phyloP scores from a whole-genome alignment of 768 basidiomycete species.

The Mycena vulgaris region DNA sequence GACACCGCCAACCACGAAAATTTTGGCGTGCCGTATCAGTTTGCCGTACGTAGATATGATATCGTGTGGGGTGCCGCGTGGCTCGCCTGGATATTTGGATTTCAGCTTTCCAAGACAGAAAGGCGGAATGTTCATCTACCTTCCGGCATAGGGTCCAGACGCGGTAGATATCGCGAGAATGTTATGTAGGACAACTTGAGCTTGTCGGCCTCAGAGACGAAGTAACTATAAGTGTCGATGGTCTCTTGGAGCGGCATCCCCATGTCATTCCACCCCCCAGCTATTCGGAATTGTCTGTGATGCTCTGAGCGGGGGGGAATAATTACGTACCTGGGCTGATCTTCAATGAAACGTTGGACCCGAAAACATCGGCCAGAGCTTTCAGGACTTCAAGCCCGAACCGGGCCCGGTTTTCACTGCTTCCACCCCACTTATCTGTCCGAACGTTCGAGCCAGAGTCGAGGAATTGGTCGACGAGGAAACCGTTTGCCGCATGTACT shows the following conservation, averaged over 20 bases:
- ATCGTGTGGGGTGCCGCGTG: conserved; percentile 47
- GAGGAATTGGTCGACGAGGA: conserved; percentile 66
- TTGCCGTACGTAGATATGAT: conserved; percentile 44
- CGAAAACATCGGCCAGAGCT: conserved; percentile 57
- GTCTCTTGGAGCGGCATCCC: conserved; percentile 64
- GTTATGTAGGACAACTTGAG: conserved; percentile 41
- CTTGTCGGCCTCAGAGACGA: conserved; percentile 57
- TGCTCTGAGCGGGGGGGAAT: conserved; percentile 41
- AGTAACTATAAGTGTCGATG: conserved; percentile 58
- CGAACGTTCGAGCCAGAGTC: conserved; percentile 64
- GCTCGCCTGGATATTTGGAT: conserved; percentile 9
- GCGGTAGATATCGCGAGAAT: conserved; percentile 7
- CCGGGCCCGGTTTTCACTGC: conserved; percentile 68
- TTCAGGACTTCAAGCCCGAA: conserved; percentile 69
- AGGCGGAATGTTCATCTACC: background rate
- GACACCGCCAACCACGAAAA: conserved; percentile 47
- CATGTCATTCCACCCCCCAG: conserved; percentile 62
- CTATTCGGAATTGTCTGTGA: background rate
- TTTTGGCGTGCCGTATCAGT: conserved; percentile 41
- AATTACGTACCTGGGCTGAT: conserved; percentile 43
- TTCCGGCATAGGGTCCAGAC: background rate
- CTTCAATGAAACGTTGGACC: conserved; percentile 61
- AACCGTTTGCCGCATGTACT: conserved; percentile 64
- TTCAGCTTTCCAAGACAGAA: background rate
- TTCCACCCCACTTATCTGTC: conserved; percentile 74